These are phyloP conservation scores for Logfia minima DNA, from an alignment of 129 eudicot species.

Conservation along the genomic window DNA sequence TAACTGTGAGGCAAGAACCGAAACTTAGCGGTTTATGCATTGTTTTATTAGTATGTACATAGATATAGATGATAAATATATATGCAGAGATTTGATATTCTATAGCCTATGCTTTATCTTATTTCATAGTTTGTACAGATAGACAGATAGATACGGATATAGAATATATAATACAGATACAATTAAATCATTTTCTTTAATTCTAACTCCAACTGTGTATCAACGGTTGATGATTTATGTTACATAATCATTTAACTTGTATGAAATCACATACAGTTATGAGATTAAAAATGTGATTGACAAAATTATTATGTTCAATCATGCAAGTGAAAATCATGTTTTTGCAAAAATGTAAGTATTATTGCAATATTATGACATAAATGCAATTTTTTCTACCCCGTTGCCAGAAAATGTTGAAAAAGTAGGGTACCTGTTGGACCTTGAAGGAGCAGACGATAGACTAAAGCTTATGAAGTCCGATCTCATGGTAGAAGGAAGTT, in stretches of 20 bases:
- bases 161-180: no score
- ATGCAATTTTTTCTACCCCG: neutral
- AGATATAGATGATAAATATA: no score
- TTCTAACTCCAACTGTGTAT: no score
- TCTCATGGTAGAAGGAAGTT: slow-evolving; percentile 76
- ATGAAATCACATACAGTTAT: neutral
- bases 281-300: neutral
- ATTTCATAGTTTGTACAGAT: no score
- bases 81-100: no score
- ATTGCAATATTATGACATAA: neutral
- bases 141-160: no score
- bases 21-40: no score
- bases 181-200: no score
- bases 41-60: no score
- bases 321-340: neutral
- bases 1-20: no score
- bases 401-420: slow-evolving; percentile 61
- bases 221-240: no score
- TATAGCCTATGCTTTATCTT: no score
- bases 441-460: slow-evolving; percentile 72
- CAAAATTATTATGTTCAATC: neutral
- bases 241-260: neutral
- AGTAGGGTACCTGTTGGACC: slow-evolving; percentile 69
- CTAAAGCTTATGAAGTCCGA: slow-evolving; percentile 74
- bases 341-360: neutral